phyloP scores from a whole-genome alignment of 176 grass and related monocot species.

The Eragrostis nindensis region DNA sequence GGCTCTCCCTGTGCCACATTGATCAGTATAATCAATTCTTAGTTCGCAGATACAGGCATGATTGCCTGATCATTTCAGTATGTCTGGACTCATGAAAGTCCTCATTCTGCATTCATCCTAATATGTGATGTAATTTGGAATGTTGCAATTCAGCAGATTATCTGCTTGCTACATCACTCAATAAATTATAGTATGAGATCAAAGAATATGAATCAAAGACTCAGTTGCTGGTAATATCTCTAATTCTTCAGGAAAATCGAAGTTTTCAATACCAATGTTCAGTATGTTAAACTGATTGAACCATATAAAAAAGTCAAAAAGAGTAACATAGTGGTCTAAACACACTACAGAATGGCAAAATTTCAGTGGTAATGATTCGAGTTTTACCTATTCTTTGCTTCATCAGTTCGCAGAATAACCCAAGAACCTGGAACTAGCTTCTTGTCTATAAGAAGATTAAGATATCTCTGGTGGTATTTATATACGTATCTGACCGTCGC shows the following conservation, averaged over 20 bases:
- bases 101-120: slow-evolving; percentile 30
- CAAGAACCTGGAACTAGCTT: slow-evolving; percentile 13
- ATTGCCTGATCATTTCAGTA: slow-evolving; percentile 22
- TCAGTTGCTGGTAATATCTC: background rate
- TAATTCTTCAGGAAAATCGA: slow-evolving; percentile 32
- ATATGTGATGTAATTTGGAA: slow-evolving; percentile 19
- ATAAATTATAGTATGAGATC: slow-evolving; percentile 18
- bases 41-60: slow-evolving; percentile 18
- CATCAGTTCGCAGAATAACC: background rate
- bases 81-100: slow-evolving; percentile 17
- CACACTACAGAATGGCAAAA: background rate
- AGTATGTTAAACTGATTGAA: slow-evolving; percentile 24
- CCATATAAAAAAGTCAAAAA: slow-evolving; percentile 28
- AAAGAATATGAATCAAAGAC: slow-evolving; percentile 5
- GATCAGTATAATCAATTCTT: slow-evolving; percentile 38
- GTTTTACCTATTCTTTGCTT: background rate
- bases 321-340: background rate
- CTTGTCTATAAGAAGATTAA: background rate
- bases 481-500: slow-evolving; percentile 42
- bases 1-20: slow-evolving; percentile 60
- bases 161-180: background rate
- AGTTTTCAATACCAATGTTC: background rate
- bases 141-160: slow-evolving; percentile 7
- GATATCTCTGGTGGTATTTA: slow-evolving; percentile 9
- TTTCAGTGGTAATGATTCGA: background rate